Evolutionary conservation across 176 grass and related monocot species (phyloP).

Genomic region (Bromus sterilis): DNA sequence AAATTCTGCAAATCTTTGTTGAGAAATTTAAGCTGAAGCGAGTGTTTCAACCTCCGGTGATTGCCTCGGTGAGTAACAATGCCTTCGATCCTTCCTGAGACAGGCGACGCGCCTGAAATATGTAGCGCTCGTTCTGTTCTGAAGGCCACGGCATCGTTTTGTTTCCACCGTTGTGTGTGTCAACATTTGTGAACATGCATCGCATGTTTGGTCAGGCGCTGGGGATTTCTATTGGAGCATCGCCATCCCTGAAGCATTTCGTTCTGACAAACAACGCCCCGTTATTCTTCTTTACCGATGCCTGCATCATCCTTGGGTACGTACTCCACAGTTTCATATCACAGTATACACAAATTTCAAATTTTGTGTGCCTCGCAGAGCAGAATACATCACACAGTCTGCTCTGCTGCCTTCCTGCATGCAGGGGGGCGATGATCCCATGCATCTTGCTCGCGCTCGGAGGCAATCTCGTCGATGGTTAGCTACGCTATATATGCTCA

Average conservation of each 20-base stretch:
- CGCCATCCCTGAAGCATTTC: background rate
- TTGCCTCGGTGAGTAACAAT: conserved; percentile 40
- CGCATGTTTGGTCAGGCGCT: background rate
- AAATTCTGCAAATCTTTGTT: background rate
- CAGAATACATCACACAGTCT: background rate
- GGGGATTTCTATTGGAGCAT: background rate
- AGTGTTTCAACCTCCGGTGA: conserved; percentile 41
- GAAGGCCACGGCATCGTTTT: too few relatives aligned
- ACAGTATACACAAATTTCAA: background rate
- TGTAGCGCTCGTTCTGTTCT: background rate
- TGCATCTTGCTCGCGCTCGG: conserved; percentile 74
- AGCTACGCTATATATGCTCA: conserved; percentile 3
- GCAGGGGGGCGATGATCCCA: conserved; percentile 73
- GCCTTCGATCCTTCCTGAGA: background rate
- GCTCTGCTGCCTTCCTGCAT: background rate
- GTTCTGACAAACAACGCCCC: background rate
- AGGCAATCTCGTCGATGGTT: conserved; percentile 71
- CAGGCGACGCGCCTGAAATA: background rate
- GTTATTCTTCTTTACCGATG: background rate
- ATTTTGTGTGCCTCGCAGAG: background rate
- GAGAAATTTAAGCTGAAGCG: conserved; percentile 38
- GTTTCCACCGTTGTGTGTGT: background rate
- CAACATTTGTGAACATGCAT: background rate
- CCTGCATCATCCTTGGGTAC: conserved; percentile 42
- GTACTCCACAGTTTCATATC: background rate